A percentile compares a stretch with the other conserved stretches of the same genome.
Evolutionary conservation across 2,329 filamentous ascomycete genomes (phyloP).

Genomic region (Beauveria sp.): DNA sequence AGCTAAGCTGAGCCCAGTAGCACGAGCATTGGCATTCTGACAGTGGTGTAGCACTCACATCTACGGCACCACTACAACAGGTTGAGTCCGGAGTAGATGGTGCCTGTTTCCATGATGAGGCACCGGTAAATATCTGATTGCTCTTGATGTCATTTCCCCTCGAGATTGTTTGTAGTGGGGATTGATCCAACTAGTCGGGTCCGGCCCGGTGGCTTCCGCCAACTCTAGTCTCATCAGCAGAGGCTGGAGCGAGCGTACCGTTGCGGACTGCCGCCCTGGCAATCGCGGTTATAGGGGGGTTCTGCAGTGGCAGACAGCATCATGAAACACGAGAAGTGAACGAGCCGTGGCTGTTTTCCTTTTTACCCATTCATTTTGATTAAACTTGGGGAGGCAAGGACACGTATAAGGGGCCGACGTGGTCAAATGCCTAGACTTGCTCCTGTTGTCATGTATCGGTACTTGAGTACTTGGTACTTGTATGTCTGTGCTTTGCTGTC

Average conservation of each 20-base stretch:
- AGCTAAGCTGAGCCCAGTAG: neutral
- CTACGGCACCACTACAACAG: neutral
- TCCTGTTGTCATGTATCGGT: neutral
- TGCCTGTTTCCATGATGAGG: neutral
- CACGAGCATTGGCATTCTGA: neutral
- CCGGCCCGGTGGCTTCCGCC: constrained; percentile 9
- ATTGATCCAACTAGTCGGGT: constrained; percentile 7
- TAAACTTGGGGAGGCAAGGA: neutral
- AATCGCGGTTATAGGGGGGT: neutral
- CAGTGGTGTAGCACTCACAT: neutral
- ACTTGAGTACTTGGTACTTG: neutral
- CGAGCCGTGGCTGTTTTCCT: neutral
- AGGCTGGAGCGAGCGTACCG: neutral
- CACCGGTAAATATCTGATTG: neutral
- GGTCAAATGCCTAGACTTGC: neutral
- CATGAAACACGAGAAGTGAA: neutral
- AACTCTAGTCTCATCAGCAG: neutral
- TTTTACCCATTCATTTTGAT: neutral
- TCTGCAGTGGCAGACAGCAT: neutral
- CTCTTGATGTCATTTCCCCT: constrained; percentile 9
- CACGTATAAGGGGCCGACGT: neutral
- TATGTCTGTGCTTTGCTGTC: neutral
- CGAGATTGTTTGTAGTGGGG: constrained; percentile 6
- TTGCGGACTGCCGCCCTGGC: neutral
- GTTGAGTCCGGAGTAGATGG: neutral